Percentiles rank a stretch among this genome's conserved stretches.
phyloP scores from a whole-genome alignment of 2,329 filamentous ascomycete species.

The Pseudogymnoascus sp. region DNA sequence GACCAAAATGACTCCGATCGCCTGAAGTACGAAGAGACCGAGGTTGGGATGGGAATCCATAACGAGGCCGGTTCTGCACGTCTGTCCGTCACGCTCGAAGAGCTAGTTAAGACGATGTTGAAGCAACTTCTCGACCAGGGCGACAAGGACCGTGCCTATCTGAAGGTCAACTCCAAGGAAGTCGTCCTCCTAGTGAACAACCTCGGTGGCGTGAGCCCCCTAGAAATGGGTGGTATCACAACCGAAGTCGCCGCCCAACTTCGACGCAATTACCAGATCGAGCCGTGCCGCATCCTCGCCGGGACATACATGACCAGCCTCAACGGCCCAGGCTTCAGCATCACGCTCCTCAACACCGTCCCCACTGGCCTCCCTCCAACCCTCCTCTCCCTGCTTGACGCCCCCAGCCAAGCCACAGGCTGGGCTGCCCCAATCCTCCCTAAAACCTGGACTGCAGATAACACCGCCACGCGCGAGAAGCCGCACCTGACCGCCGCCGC shows the following conservation, averaged over 20 bases:
- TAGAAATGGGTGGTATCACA: constrained; percentile 60
- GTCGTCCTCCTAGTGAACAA: constrained; percentile 62
- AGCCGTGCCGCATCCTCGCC: constrained; percentile 52
- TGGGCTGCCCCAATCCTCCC: constrained; percentile 55
- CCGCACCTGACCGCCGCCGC: constrained; percentile 25
- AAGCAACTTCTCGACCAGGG: constrained; percentile 52
- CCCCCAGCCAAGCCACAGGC: constrained; percentile 57
- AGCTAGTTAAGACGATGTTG: constrained; percentile 54
- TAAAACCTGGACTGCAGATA: constrained; percentile 49
- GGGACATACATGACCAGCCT: constrained; percentile 67
- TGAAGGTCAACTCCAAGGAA: constrained; percentile 50
- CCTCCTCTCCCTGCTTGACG: constrained; percentile 59
- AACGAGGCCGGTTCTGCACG: constrained; percentile 52
- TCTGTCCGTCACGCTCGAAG: constrained; percentile 39
- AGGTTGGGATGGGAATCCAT: constrained; percentile 67
- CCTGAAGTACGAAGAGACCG: constrained; percentile 49
- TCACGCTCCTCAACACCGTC: constrained; percentile 55
- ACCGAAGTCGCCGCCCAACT: constrained; percentile 58
- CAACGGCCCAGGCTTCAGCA: constrained; percentile 64
- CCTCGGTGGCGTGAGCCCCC: constrained; percentile 57
- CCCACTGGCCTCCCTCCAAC: constrained; percentile 42
- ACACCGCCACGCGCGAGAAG: constrained; percentile 26
- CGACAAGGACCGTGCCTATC: constrained; percentile 56
- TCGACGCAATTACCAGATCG: constrained; percentile 48
- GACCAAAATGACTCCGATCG: constrained; percentile 47